These are phyloP conservation scores for Metarhizium guizhouense DNA, from an alignment of 2,329 filamentous ascomycete genomes.

Conservation along the genomic window DNA sequence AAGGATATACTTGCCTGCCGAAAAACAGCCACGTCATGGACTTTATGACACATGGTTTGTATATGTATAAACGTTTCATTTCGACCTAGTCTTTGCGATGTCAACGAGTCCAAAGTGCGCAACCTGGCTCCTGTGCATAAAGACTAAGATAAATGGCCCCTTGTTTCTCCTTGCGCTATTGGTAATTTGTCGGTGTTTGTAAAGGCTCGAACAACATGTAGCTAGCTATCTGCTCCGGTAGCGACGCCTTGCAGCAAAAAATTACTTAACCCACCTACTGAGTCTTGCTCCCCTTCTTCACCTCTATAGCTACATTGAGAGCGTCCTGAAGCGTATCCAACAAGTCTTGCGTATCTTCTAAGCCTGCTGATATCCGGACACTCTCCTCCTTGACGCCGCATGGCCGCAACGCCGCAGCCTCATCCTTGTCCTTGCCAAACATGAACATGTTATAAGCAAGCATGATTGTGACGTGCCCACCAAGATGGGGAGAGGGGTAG, in stretches of 20 bases:
- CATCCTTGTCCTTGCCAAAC: slow-evolving; percentile 29
- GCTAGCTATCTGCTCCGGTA: not conserved
- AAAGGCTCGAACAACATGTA: no score
- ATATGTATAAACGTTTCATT: no score
- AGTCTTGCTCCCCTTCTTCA: slow-evolving; percentile 4
- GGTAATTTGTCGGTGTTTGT: no score
- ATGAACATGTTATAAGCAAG: slow-evolving; percentile 37
- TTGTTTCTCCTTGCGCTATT: no score
- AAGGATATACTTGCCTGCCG: no score
- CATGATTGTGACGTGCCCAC: slow-evolving; percentile 41
- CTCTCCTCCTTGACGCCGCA: slow-evolving; percentile 31
- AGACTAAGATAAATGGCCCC: no score
- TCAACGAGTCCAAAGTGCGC: no score
- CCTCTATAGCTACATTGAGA: slow-evolving; percentile 9
- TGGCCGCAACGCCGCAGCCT: slow-evolving; percentile 25
- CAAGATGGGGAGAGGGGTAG: slow-evolving; percentile 44
- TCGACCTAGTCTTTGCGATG: no score
- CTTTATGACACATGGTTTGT: no score
- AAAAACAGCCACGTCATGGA: no score
- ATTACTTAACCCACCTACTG: not conserved
- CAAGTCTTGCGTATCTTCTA: slow-evolving; percentile 34
- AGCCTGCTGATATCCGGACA: slow-evolving; percentile 37
- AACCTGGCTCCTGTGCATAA: no score
- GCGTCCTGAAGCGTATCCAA: slow-evolving; percentile 23
- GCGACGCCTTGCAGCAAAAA: no score